Conservation (phyloP, 805 yeast genomes). For the Ogataea sp. region DNA sequence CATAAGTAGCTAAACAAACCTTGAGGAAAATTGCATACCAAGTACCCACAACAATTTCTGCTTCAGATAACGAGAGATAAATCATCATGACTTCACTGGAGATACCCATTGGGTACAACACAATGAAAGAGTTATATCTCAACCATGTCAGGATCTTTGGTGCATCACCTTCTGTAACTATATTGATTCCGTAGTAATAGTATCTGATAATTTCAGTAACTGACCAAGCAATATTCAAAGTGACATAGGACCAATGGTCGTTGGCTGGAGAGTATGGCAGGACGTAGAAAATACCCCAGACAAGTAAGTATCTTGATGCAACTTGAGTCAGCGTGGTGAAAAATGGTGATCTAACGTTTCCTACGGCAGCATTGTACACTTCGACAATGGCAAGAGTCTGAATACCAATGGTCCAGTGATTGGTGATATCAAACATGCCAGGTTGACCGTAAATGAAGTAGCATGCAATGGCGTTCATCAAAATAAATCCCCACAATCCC, state of each 20-base stretch:
- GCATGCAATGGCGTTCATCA: conserved; percentile 18
- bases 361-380: conserved; percentile 66
- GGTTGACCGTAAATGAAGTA: conserved; percentile 48
- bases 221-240: conserved; percentile 83
- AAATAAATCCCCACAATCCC: conserved; percentile 23
- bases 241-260: conserved; percentile 48
- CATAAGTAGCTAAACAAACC: conserved; percentile 53
- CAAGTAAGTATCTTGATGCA: conserved; percentile 72
- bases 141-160: conserved; percentile 56
- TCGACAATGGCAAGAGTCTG: conserved; percentile 81
- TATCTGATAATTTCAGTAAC: conserved; percentile 88
- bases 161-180: conserved; percentile 41
- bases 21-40: conserved; percentile 50
- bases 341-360: conserved; percentile 79
- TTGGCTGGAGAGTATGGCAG: conserved; percentile 69
- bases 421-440: conserved; percentile 50
- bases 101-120: conserved; percentile 90
- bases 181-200: conserved; percentile 71
- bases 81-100: conserved; percentile 69
- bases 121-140: conserved; percentile 76
- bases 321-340: conserved; percentile 85
- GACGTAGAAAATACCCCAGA: conserved; percentile 70
- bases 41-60: conserved; percentile 41
- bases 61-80: conserved; percentile 62
- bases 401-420: conserved; percentile 48